Conservation (phyloP, 208 protist species). For the Novymonas esmeraldas region DNA sequence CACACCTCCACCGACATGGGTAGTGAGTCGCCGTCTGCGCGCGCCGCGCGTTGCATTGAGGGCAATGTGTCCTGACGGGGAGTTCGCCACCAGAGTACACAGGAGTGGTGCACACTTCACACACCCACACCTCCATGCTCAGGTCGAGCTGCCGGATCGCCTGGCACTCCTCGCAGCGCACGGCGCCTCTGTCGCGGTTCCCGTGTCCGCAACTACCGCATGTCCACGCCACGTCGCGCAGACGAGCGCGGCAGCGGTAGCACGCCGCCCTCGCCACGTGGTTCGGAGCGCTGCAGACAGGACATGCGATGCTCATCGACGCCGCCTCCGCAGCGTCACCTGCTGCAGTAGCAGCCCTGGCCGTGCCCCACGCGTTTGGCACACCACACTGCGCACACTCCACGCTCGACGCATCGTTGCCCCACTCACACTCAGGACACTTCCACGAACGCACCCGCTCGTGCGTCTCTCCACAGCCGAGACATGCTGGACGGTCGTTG, state of each 20-base stretch:
- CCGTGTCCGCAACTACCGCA: constrained; percentile 46
- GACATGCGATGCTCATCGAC: constrained; percentile 33
- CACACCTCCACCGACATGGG: constrained; percentile 68
- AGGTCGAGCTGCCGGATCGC: constrained; percentile 50
- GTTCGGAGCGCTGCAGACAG: constrained; percentile 66
- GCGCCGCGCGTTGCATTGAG: constrained; percentile 48
- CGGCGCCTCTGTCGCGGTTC: constrained; percentile 28
- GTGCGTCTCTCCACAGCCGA: constrained; percentile 62
- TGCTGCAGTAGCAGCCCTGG: constrained; percentile 22
- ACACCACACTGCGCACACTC: constrained; percentile 53
- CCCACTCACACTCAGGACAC: constrained; percentile 46
- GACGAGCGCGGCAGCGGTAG: constrained; percentile 69
- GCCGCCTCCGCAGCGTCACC: too few species aligned
- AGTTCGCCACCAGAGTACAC: constrained; percentile 69
- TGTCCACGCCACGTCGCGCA: constrained; percentile 51
- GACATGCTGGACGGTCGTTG: constrained; percentile 43
- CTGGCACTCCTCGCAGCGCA: constrained; percentile 50
- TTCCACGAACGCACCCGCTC: constrained; percentile 42
- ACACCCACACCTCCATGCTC: constrained; percentile 71
- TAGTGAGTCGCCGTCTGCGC: constrained; percentile 33
- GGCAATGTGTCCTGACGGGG: constrained; percentile 51
- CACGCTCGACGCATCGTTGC: constrained; percentile 37
- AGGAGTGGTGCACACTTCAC: constrained; percentile 69
- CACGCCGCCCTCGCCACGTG: constrained; percentile 41
- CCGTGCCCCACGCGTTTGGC: constrained; percentile 31